Percentiles rank a stretch among this genome's conserved stretches.
These are phyloP conservation scores for Westerdykella sp. DNA, from an alignment of 2,329 filamentous ascomycete species.

Conservation along the genomic window DNA sequence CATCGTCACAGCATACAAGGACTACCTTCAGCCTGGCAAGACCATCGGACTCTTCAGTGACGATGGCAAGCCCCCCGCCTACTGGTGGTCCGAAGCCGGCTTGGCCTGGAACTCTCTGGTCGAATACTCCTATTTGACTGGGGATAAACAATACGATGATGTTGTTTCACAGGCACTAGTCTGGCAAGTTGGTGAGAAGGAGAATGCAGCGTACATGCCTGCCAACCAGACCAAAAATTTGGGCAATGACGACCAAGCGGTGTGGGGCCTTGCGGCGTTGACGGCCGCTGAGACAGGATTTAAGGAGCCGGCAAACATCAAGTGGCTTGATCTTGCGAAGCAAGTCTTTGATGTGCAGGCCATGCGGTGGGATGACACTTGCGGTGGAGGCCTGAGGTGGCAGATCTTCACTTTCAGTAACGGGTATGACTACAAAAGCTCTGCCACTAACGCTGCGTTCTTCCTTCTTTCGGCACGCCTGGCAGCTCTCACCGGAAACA, in stretches of 20 bases:
- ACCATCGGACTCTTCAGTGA: conserved; percentile 15
- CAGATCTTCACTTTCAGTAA: conserved; percentile 71
- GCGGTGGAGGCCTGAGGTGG: conserved; percentile 62
- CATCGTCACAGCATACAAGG: conserved; percentile 18
- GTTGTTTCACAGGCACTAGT: background rate
- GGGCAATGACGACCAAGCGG: conserved; percentile 66
- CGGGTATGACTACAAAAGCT: conserved; percentile 74
- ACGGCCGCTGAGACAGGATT: conserved; percentile 61
- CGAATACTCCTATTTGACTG: conserved; percentile 41
- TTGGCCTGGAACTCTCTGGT: conserved; percentile 17
- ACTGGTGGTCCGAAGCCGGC: conserved; percentile 22
- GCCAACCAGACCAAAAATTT: conserved; percentile 35
- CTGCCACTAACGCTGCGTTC: conserved; percentile 67
- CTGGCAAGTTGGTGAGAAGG: conserved; percentile 19
- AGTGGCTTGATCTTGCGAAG: conserved; percentile 58
- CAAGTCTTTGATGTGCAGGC: conserved; percentile 68
- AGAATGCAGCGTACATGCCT: conserved; percentile 35
- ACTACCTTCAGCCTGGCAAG: conserved; percentile 2
- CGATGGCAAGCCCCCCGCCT: conserved; percentile 4
- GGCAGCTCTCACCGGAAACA: conserved; percentile 59
- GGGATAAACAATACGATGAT: conserved; percentile 21
- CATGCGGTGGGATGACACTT: conserved; percentile 61
- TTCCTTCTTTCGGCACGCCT: conserved; percentile 73
- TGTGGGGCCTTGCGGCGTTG: conserved; percentile 62
- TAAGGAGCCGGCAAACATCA: conserved; percentile 39